phyloP scores from a whole-genome alignment of 495 filamentous ascomycete genomes.

The Oleoguttula mirabilis region DNA sequence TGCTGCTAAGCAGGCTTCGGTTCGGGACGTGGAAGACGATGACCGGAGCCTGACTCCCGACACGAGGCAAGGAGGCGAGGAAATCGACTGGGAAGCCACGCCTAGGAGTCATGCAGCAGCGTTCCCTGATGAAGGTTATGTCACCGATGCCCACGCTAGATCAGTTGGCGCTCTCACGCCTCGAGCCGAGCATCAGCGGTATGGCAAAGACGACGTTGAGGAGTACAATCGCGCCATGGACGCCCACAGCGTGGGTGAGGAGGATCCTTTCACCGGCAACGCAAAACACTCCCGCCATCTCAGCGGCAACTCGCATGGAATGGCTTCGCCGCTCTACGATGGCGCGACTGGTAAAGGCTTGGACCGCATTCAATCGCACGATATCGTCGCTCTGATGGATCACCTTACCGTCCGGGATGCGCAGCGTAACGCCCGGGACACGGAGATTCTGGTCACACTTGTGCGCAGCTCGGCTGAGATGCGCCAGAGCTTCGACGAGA shows the following conservation, averaged over 20 bases:
- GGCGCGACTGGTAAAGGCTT: slow-evolving; percentile 78
- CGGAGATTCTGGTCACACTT: slow-evolving; percentile 88
- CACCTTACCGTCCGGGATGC: slow-evolving; percentile 96
- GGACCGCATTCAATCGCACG: slow-evolving; percentile 88
- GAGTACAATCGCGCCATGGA: slow-evolving; percentile 26
- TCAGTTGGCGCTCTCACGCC: slow-evolving; percentile 48
- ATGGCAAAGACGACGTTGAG: slow-evolving; percentile 36
- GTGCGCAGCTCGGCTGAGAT: slow-evolving; percentile 92
- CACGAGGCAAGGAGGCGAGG: not conserved
- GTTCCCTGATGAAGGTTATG: slow-evolving; percentile 20
- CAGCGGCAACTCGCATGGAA: slow-evolving; percentile 83
- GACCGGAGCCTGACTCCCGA: slow-evolving; percentile 6
- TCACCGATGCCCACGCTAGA: slow-evolving; percentile 27
- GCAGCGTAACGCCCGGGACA: slow-evolving; percentile 91
- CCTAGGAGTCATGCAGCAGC: slow-evolving; percentile 12
- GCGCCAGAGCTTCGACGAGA: slow-evolving; percentile 91
- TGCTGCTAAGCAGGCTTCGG: slow-evolving; percentile 6
- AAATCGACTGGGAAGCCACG: slow-evolving; percentile 13
- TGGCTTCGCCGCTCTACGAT: slow-evolving; percentile 83
- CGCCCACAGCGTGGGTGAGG: slow-evolving; percentile 45
- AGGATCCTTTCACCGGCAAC: slow-evolving; percentile 34
- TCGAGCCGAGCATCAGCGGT: slow-evolving; percentile 33
- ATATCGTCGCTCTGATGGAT: slow-evolving; percentile 96
- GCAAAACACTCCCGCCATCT: slow-evolving; percentile 55
- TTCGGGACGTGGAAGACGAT: slow-evolving; percentile 12